phyloP scores from a whole-genome alignment of 768 basidiomycete genomes.

The Termitomyces sp. region DNA sequence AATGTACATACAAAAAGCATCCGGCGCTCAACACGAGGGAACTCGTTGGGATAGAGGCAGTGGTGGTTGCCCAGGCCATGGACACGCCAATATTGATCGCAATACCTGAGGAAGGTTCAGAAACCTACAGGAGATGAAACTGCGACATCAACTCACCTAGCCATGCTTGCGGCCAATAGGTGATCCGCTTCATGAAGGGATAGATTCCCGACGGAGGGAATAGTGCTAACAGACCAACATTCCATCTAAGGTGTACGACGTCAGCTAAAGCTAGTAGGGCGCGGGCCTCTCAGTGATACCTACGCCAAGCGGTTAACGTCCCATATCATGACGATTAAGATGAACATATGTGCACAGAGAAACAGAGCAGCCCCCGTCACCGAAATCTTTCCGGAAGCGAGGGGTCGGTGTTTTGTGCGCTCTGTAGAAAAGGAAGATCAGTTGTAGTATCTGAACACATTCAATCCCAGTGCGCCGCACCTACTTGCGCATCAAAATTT shows the following conservation, averaged over 20 bases:
- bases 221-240: constrained; percentile 17
- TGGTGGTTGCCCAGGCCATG: constrained; percentile 11
- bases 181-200: constrained; percentile 40
- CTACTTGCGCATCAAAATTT: constrained; percentile 32
- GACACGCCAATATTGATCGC: constrained; percentile 8
- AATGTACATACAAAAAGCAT: constrained; percentile 3
- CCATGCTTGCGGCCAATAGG: constrained; percentile 41
- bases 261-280: not conserved
- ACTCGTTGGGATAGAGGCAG: constrained; percentile 1
- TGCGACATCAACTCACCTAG: constrained; percentile 24
- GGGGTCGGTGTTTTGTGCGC: constrained; percentile 24
- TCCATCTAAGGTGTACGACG: not conserved
- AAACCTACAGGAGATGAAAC: not conserved
- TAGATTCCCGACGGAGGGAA: constrained; percentile 25
- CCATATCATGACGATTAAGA: constrained; percentile 13
- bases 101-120: not conserved
- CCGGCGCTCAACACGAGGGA: constrained; percentile 4
- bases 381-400: constrained; percentile 27
- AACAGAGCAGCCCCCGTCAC: constrained; percentile 27
- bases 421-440: constrained; percentile 1
- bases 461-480: constrained; percentile 19
- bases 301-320: constrained; percentile 14
- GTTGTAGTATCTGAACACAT: constrained; percentile 21
- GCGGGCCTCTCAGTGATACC: not conserved
- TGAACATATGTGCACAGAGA: constrained; percentile 16